Evolutionary conservation across 2,329 filamentous ascomycete genomes (phyloP).

Genomic region (Didymosphaeria variabile): DNA sequence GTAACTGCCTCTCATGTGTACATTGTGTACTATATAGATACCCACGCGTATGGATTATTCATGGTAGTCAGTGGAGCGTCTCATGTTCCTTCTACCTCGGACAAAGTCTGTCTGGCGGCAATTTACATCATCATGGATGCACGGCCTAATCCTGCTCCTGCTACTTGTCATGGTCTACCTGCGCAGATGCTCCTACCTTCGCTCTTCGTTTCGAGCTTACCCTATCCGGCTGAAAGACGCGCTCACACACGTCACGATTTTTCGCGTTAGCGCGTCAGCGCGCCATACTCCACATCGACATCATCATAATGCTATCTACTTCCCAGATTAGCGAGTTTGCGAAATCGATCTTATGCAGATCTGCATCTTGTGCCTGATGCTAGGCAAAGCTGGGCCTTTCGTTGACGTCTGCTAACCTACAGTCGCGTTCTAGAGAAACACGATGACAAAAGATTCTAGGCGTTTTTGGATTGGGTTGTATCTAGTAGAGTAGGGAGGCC

Average conservation of each 20-base stretch:
- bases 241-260: slow-evolving; percentile 7
- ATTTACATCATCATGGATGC: background rate
- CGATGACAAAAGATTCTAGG: background rate
- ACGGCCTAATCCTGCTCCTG: background rate
- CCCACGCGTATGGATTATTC: slow-evolving; percentile 13
- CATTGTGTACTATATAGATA: slow-evolving; percentile 15
- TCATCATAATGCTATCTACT: slow-evolving; percentile 1
- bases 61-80: background rate
- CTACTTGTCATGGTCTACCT: background rate
- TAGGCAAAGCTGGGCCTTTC: slow-evolving; percentile 19
- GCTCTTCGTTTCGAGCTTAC: background rate
- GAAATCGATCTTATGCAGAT: slow-evolving; percentile 34
- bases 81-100: background rate
- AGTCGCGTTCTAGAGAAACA: background rate
- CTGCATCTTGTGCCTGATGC: slow-evolving; percentile 30
- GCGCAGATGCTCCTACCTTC: background rate
- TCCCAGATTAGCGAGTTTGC: slow-evolving; percentile 20
- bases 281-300: background rate
- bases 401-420: slow-evolving; percentile 1
- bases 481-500: background rate
- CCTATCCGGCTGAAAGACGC: slow-evolving; percentile 8
- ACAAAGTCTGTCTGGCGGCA: background rate
- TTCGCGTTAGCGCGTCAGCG: slow-evolving; percentile 3
- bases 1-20: background rate
- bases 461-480: background rate